These are phyloP conservation scores for Fraxinus paxiana DNA, from an alignment of 305 asterid species.

Conservation along the genomic window DNA sequence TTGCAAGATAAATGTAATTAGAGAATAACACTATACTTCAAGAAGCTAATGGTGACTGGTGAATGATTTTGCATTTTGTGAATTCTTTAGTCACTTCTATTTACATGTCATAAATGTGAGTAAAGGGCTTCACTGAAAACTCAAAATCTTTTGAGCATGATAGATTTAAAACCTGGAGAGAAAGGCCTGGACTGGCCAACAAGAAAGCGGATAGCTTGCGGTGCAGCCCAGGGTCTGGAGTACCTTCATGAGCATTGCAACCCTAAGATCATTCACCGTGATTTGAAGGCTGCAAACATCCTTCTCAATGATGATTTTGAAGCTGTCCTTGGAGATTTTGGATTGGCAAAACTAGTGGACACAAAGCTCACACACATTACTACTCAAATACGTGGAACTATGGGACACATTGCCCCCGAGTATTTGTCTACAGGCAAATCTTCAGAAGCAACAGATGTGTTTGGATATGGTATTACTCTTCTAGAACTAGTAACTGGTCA, in stretches of 20 bases:
- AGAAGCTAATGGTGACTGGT: background rate
- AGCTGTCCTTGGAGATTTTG: conserved; percentile 88
- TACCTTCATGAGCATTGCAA: conserved; percentile 88
- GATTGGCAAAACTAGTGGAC: conserved; percentile 75
- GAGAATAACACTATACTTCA: background rate
- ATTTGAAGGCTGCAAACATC: conserved; percentile 87
- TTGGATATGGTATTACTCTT: conserved; percentile 86
- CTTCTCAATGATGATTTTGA: conserved; percentile 71
- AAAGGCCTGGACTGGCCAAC: conserved; percentile 70
- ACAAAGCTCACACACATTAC: conserved; percentile 69
- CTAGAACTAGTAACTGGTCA: conserved; percentile 85
- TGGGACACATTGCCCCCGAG: conserved; percentile 96
- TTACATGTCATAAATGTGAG: background rate
- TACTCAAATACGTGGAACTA: conserved; percentile 88
- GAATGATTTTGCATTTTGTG: background rate
- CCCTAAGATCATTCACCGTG: conserved; percentile 86
- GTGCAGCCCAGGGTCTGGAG: conserved; percentile 86
- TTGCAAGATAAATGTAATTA: background rate
- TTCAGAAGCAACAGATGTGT: conserved; percentile 81
- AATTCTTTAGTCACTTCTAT: background rate
- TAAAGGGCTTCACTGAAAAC: background rate
- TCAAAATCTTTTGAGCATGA: background rate
- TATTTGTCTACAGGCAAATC: conserved; percentile 85
- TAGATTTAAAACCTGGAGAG: conserved; percentile 77
- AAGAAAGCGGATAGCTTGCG: conserved; percentile 65